Base-by-base conservation (phyloP, 148 eudicot genomes). In the Amaranthus cruentus region DNA sequence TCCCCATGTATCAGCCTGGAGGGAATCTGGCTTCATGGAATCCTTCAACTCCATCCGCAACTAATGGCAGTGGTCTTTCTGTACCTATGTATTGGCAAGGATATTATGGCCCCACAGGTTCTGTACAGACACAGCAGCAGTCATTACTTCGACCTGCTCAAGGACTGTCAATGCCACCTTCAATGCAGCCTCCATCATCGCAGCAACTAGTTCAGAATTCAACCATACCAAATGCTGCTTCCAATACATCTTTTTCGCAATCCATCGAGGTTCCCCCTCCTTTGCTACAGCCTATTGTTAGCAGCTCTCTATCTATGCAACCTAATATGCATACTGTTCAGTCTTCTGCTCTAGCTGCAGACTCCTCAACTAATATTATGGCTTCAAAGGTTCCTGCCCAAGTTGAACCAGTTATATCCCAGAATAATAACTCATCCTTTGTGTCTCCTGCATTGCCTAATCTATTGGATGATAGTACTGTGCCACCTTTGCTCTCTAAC, bases 51-150 rank as follows among this genome's bases (percentile, higher is more conserved):
- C 73, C 85, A 60, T 77, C 84, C 43, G 72, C 81, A 51, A 68
- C 78, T 74, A 79, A 79, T 74, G 83, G 79, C 10, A 81, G 73
- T 62, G 83, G 80, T 69, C 74, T 77, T 58, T 60, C 74, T 43
- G 69, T 73, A 68, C 86, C 86, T 21, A 71, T 75, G 82, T 77
- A 84, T 71, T 83, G 79, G 83, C 88, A 82, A 72, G 82, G 82
- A 72, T 75, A 69, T 55, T 83, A 74, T 77, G 86, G 84, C 18
- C 81, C 86, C 70, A 69, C 84, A 69, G 77, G 80, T 51, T 73
- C 77, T 56, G 62, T 62, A 66, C 85, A 80, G 69, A 50, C 68
- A 28, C 89, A 78, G 52, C 83, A 79, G 57, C 87, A 78, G 52
- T 15, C 84, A 75, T 70, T 82, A 63, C 56, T 80, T 55, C 75